Evolutionary conservation across 2,329 filamentous ascomycete species (phyloP), one percentile per base, ranked within the genome.

Genomic region (Hymenoscyphus fraxineus): DNA sequence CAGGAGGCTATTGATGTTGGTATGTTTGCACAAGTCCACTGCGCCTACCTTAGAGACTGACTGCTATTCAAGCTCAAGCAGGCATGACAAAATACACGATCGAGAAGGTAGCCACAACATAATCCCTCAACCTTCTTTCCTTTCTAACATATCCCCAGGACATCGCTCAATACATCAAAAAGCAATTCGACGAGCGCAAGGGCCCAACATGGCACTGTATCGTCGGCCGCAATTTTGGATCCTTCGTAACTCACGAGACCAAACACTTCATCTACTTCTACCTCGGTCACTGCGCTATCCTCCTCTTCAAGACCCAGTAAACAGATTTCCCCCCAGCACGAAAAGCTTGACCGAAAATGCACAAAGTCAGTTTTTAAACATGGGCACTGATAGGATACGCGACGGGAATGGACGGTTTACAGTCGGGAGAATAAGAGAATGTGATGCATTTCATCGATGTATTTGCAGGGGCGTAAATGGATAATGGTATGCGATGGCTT

Each of bases 261-360:
- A 98, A 98, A 82, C 95, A 99, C 80, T 99, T 99, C 83, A 97
- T 99, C 78, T 99, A 99, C 83, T 99, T 99, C 83, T 99, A 99
- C 82, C 90, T 99, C 66, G 95, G 95, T 62, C 95, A 98, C 83
- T 97, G 93, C 79, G 95, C 95, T 66, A 98, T 99, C 76, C 85
- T 99, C 64, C 88, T 99, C 61, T 99, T 98, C 88, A 99, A 99
- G 85, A 99, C 95, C 51, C 94, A 97, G 86, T 98, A 88, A 71
- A 64, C 44, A 13, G 32, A 51, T 22, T 22, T 12, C 59, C 38
- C 59, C 19, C 19, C 32, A 39, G 12, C 31, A 35, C 32, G 27
- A 27, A 35, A 39, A 22, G 39, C 19, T 22, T 19, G 58, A 44
- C 58, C 58, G 12, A 44, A 41, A 27, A 22, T 27, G 13, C 16